phyloP scores from a whole-genome alignment of 345 rosid species.

The Sisymbrium irio region DNA sequence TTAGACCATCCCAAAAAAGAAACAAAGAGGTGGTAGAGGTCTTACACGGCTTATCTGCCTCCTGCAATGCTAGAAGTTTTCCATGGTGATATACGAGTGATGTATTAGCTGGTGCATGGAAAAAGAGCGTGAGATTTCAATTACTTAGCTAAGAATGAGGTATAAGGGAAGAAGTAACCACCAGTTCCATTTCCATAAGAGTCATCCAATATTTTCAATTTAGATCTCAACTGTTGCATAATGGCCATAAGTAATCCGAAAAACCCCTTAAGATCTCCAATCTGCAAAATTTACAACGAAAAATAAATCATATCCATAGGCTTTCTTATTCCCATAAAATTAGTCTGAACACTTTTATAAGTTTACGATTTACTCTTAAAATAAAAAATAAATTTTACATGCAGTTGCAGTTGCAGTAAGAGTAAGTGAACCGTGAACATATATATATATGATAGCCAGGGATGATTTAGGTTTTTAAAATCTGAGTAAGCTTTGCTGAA shows the following conservation, averaged over 20 bases:
- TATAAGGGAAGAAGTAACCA: constrained; percentile 12
- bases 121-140: not conserved
- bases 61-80: constrained; percentile 77
- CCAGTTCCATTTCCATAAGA: constrained; percentile 83
- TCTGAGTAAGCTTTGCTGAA: too few species aligned
- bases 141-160: not conserved
- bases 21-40: not conserved
- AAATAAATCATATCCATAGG: too few species aligned
- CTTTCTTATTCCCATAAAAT: too few species aligned
- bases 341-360: too few species aligned
- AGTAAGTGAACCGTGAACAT: too few species aligned
- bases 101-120: constrained; percentile 68
- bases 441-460: too few species aligned
- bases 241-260: constrained; percentile 78
- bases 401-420: too few species aligned
- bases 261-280: constrained; percentile 86
- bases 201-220: constrained; percentile 65
- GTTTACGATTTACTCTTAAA: too few species aligned
- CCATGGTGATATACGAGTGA: constrained; percentile 84
- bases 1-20: too few species aligned
- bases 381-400: too few species aligned
- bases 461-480: too few species aligned
- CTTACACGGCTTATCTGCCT: constrained; percentile 93
- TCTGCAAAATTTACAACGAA: constrained; percentile 37
- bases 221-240: constrained; percentile 61